Evolutionary conservation across 441 rosid species (phyloP).

Genomic region (Flueggea neowawraea): DNA sequence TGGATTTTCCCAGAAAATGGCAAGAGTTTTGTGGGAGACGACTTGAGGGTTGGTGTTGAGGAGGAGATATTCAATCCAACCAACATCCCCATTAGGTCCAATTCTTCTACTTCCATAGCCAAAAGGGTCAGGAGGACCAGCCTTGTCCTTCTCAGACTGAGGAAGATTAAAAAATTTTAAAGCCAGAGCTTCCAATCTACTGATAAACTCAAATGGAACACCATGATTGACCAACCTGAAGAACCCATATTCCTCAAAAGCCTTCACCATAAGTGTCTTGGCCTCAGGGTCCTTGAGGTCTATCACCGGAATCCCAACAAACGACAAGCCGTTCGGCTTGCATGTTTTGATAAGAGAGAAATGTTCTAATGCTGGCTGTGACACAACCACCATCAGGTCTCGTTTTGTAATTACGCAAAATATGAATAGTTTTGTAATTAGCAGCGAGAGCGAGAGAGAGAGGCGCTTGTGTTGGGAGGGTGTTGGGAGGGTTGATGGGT

Average conservation of each 20-base stretch:
- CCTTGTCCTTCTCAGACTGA: constrained; percentile 66
- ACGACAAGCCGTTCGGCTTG: constrained; percentile 35
- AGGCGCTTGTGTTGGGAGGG: not conserved
- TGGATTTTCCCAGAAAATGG: constrained; percentile 32
- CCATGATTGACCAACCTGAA: constrained; percentile 82
- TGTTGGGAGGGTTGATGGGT: constrained; percentile 7
- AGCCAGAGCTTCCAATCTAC: constrained; percentile 54
- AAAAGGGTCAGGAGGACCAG: constrained; percentile 83
- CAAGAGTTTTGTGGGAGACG: constrained; percentile 26
- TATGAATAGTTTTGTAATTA: too few relatives aligned
- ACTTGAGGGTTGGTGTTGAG: constrained; percentile 40
- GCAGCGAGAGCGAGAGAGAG: not conserved
- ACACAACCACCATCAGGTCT: constrained; percentile 51
- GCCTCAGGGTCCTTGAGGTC: constrained; percentile 56
- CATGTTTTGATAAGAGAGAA: constrained; percentile 49
- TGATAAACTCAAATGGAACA: constrained; percentile 42
- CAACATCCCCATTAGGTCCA: constrained; percentile 72
- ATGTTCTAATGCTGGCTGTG: constrained; percentile 55
- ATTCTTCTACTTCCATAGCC: constrained; percentile 66
- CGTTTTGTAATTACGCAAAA: not conserved
- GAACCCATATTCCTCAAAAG: constrained; percentile 81
- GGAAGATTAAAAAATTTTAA: constrained; percentile 52
- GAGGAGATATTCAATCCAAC: constrained; percentile 83
- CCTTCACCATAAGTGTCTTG: constrained; percentile 38
- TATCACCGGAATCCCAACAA: constrained; percentile 45